Conservation (phyloP, 2,329 filamentous ascomycete species). For the Cytospora piceae region DNA sequence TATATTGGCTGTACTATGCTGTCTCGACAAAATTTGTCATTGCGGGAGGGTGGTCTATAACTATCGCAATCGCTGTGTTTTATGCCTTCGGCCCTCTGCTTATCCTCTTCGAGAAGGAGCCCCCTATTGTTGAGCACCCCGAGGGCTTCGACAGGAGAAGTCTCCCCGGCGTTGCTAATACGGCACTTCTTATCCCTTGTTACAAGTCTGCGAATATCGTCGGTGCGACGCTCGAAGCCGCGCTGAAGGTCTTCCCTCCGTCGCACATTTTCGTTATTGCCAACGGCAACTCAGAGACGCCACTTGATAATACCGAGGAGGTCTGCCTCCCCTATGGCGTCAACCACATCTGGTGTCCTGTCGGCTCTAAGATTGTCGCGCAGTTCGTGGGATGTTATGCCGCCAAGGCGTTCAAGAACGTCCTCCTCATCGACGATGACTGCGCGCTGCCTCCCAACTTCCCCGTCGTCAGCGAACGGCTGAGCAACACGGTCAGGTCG, state of each 20-base stretch:
- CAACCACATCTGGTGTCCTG: slow-evolving; percentile 52
- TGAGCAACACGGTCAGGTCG: slow-evolving; percentile 46
- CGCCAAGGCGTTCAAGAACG: slow-evolving; percentile 48
- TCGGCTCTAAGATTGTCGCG: slow-evolving; percentile 54
- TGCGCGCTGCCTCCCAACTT: slow-evolving; percentile 52
- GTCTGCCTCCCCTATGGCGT: slow-evolving; percentile 49
- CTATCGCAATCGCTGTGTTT: slow-evolving; percentile 40
- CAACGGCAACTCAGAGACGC: slow-evolving; percentile 51
- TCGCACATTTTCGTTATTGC: slow-evolving; percentile 52
- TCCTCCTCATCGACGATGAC: slow-evolving; percentile 55
- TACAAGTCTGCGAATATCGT: slow-evolving; percentile 50
- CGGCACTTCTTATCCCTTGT: slow-evolving; percentile 47
- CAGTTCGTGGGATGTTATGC: slow-evolving; percentile 53
- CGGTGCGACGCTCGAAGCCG: slow-evolving; percentile 46
- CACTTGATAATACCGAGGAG: slow-evolving; percentile 52
- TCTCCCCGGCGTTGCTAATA: slow-evolving; percentile 15
- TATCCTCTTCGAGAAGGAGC: slow-evolving; percentile 40
- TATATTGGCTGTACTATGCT: slow-evolving; percentile 47
- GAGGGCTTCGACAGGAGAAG: slow-evolving; percentile 24
- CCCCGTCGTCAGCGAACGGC: slow-evolving; percentile 48
- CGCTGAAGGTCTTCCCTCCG: slow-evolving; percentile 49
- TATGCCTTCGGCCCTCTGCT: slow-evolving; percentile 32
- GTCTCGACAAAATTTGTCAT: slow-evolving; percentile 46
- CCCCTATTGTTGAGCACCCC: slow-evolving; percentile 31
- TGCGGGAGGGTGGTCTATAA: slow-evolving; percentile 46